A percentile compares a stretch with the other conserved stretches of the same genome.
phyloP scores from a whole-genome alignment of 305 asterid genomes.

The Fraxinus paxiana region DNA sequence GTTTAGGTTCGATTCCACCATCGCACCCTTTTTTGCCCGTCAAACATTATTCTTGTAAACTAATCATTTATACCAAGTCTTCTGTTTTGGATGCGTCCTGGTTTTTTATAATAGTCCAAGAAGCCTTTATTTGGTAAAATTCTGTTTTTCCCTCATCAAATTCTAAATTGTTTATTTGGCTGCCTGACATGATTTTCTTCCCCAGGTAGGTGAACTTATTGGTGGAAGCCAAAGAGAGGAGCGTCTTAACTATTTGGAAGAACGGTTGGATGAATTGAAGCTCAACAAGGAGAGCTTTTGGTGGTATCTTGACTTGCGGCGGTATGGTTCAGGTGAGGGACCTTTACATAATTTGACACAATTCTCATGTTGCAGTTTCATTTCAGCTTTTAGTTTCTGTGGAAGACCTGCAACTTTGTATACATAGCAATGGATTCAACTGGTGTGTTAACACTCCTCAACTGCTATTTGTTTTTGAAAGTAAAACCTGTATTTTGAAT shows the following conservation, averaged over 20 bases:
- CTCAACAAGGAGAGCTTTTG: slow-evolving; percentile 89
- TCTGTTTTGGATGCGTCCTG: not conserved
- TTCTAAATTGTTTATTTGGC: not conserved
- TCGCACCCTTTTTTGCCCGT: not conserved
- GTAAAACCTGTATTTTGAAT: not conserved
- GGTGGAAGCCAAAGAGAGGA: slow-evolving; percentile 99
- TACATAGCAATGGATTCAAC: not conserved
- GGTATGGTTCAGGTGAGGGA: slow-evolving; percentile 85
- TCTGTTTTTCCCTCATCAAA: not conserved
- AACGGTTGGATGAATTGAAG: slow-evolving; percentile 71
- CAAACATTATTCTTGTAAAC: not conserved
- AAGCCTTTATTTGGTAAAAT: not conserved
- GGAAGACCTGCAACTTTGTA: not conserved
- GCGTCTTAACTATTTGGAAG: slow-evolving; percentile 76
- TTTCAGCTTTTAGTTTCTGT: not conserved
- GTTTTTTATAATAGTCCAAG: not conserved
- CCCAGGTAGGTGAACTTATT: slow-evolving; percentile 90
- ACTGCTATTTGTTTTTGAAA: not conserved
- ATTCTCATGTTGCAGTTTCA: not conserved
- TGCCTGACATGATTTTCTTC: slow-evolving; percentile 10
- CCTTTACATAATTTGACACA: not conserved
- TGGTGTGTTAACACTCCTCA: not conserved
- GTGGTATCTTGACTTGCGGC: slow-evolving; percentile 99
- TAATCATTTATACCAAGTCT: not conserved
- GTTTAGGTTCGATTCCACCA: not conserved